Conservation (phyloP, 192 early-diverging fungal genomes). For the Piromyces sp. region DNA sequence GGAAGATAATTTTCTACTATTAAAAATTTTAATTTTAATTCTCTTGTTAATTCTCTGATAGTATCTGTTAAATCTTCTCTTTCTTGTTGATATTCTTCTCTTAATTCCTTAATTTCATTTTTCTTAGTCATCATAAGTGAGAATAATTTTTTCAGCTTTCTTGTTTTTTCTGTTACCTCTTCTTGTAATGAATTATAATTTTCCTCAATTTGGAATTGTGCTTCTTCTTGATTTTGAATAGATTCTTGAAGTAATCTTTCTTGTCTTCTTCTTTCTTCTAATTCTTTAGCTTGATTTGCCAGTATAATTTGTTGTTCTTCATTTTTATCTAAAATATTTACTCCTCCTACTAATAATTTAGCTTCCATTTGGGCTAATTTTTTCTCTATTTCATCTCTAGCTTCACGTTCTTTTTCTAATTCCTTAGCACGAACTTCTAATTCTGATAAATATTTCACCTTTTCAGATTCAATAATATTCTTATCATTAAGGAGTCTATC, state of each 20-base stretch:
- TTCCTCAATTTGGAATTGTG: slow-evolving; percentile 42
- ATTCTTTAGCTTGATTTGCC: slow-evolving; percentile 20
- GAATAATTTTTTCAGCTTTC: slow-evolving; percentile 40
- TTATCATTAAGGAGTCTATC: slow-evolving; percentile 24
- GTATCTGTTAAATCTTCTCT: slow-evolving; percentile 41
- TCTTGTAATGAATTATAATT: slow-evolving; percentile 38
- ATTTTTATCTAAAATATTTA: slow-evolving; percentile 26
- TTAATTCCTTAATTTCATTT: slow-evolving; percentile 35
- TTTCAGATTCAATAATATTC: slow-evolving; percentile 36
- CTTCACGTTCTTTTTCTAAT: slow-evolving; percentile 29
- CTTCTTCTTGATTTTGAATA: slow-evolving; percentile 33
- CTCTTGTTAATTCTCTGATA: slow-evolving; percentile 31
- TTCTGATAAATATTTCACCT: slow-evolving; percentile 23
- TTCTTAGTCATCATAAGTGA: slow-evolving; percentile 20
- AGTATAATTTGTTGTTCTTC: slow-evolving; percentile 22
- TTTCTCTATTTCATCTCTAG: slow-evolving; percentile 16
- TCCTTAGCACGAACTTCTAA: slow-evolving; percentile 23
- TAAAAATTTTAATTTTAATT: slow-evolving; percentile 28
- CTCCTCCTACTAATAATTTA: slow-evolving; percentile 42
- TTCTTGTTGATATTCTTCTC: slow-evolving; percentile 39
- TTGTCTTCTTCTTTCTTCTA: slow-evolving; percentile 29
- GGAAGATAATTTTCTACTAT: slow-evolving; percentile 34
- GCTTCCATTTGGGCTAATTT: slow-evolving; percentile 37
- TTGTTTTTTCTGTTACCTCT: slow-evolving; percentile 37
- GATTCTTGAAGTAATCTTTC: slow-evolving; percentile 29